These are phyloP conservation scores for Sonneratia caseolaris DNA, from an alignment of 345 rosid species.

Conservation along the genomic window DNA sequence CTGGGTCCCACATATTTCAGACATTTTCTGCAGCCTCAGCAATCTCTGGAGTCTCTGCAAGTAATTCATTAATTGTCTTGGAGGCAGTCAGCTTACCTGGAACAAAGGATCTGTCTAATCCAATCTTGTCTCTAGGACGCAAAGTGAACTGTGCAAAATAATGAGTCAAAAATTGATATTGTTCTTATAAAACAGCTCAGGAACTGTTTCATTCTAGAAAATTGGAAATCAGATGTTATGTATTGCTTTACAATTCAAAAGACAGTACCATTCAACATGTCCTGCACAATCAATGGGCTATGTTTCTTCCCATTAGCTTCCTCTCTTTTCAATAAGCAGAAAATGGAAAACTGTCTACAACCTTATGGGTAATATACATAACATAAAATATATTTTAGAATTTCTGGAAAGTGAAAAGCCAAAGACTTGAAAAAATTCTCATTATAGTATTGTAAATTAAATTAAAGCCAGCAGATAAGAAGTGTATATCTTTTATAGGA, in stretches of 20 bases:
- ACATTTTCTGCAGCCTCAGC: slow-evolving; percentile 50
- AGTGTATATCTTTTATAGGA: too few relatives aligned
- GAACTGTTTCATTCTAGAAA: too few relatives aligned
- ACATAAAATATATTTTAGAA: too few relatives aligned
- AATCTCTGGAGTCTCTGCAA: slow-evolving; percentile 64
- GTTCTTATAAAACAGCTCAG: too few relatives aligned
- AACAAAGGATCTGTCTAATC: slow-evolving; percentile 63
- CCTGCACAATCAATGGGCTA: background rate
- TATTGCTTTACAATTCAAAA: too few relatives aligned
- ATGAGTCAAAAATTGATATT: background rate
- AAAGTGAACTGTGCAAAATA: slow-evolving; percentile 52
- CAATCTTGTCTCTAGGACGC: slow-evolving; percentile 77
- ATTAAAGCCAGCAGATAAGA: too few relatives aligned
- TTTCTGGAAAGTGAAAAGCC: background rate
- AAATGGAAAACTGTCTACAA: background rate
- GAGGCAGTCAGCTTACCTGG: slow-evolving; percentile 39
- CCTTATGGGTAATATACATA: background rate
- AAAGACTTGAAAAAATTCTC: too few relatives aligned
- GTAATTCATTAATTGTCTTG: slow-evolving; percentile 45
- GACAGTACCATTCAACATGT: too few relatives aligned
- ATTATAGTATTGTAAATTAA: background rate
- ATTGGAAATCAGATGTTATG: too few relatives aligned
- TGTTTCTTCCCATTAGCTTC: background rate
- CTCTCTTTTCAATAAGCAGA: background rate
- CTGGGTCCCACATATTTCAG: slow-evolving; percentile 42